Base-by-base conservation (phyloP, 139 green algal genomes). In the Deuterostichococcus epilithicus region DNA sequence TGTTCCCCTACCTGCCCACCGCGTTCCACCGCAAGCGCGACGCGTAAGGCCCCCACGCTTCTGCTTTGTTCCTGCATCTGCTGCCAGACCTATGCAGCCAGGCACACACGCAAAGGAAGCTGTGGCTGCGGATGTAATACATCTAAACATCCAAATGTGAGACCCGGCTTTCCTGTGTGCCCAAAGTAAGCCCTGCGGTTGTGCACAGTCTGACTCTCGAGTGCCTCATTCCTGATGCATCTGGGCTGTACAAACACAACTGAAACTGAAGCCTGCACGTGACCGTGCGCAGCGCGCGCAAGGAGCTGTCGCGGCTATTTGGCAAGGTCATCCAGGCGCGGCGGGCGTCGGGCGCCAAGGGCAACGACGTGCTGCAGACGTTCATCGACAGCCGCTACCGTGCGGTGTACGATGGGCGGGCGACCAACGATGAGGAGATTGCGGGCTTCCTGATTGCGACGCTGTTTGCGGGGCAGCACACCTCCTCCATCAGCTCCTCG, bases 401-500 rank as follows among this genome's bases (percentile, higher is more conserved):
- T 73, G 88, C 94, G 65, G 86, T 91, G 37, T 85, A 92, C 37
- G 86, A 85, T 58, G 96, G 95, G 0, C 86, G 93, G 2, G 52
- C 70, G 37, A 83, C 93, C 33, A 98, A 84, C 15, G 93, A 97
- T 68, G 90, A 94, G 33, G 93, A 99, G 88, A 97, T 98, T 73
- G 89, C 91, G 25, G 96, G 96, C n/a, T 87, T 99, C 85, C 92
- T 99, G 34, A 99, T 98, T 72, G 96, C 96, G 5, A 87, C 90
- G 26, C 87, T 99, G 42, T 99, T 99, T 82, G 96, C 94, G 22
- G 96, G 96, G 23, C 96, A 99, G 88, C 96, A 99, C 88, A 99
- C 96, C 34, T 95, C 86, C 71, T 94, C 89, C 69, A 94, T 98
- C 83, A 99, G 96, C 52, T 92, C 91, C 67, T 80, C 91, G 2